Base-by-base conservation (phyloP, 129 eudicot species). In the Flaveria bidentis region DNA sequence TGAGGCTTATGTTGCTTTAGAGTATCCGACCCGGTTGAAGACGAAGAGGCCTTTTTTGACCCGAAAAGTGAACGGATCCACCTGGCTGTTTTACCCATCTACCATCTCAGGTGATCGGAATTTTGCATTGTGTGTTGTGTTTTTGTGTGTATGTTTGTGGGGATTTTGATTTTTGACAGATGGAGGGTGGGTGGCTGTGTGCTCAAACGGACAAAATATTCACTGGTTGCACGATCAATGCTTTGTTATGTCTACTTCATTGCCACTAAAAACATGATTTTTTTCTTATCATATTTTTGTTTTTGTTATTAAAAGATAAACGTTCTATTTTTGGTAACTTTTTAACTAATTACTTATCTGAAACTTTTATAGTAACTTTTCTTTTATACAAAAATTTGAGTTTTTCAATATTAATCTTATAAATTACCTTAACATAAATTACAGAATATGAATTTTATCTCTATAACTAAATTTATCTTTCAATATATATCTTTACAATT, bases 11-110 rank as follows among this genome's bases (percentile, higher is more conserved):
- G 22, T 39, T 80, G 30, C 11, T 11, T 17, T n/a, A 55, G 12
- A 6, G 61, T 6, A 58, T 36, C 71, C 72, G 86, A 62, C 6
- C 81, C 82, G 1, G 74, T 33, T 15, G 45, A 30, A 18, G 82
- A 84, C 10, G 65, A 50, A 17, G 69, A 46, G 45, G 87, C 3
- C 63, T 80, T 82, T 76, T 87, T 87, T 73, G 82, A 74, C 36
- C 87, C 76, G 76, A 80, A 80, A 25, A 89, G 83, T 5, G 91
- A 82, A 46, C 91, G 89, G 68, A 87, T 79, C 96, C 96, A 89
- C 71, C 78, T 78, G 51, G 74, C 46, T 70, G 96, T 77, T 49
- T 85, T 86, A 85, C 96, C 96, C 96, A 89, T 89, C 67, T 80
- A 72, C 75, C 72, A 69, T 78, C 44, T 50, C 68, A 22, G 50